Conservation (phyloP, 495 filamentous ascomycete genomes). For the Aspergillus coremiiformis region DNA sequence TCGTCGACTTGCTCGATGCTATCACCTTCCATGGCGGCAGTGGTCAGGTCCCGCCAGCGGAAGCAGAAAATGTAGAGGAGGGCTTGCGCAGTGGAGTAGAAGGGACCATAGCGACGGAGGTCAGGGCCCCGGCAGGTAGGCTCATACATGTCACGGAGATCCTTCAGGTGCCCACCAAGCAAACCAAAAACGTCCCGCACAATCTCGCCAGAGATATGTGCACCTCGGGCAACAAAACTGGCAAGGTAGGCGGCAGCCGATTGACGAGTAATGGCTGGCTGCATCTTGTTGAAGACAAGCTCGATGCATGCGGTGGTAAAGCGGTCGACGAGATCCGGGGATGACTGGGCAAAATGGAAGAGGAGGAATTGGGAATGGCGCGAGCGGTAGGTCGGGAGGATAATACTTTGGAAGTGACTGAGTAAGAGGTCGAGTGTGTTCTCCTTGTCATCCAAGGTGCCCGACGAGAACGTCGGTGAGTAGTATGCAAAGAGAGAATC, state of each 20-base stretch:
- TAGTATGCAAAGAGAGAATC: constrained; percentile 84
- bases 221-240: constrained; percentile 84
- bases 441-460: constrained; percentile 37
- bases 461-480: constrained; percentile 55
- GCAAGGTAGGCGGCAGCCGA: constrained; percentile 87
- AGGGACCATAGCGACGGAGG: constrained; percentile 69
- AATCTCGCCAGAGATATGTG: constrained; percentile 63
- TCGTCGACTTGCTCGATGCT: constrained; percentile 45
- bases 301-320: constrained; percentile 75
- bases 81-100: constrained; percentile 86
- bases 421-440: constrained; percentile 64
- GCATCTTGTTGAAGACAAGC: constrained; percentile 54
- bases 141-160: constrained; percentile 57
- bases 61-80: constrained; percentile 96
- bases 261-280: constrained; percentile 64
- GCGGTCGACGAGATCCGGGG: constrained; percentile 62
- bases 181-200: constrained; percentile 72
- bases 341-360: constrained; percentile 84
- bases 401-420: constrained; percentile 72
- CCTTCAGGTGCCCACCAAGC: constrained; percentile 64
- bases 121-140: constrained; percentile 70
- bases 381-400: constrained; percentile 80
- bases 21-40: constrained; percentile 43
- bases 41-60: constrained; percentile 84
- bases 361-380: constrained; percentile 85